These are phyloP conservation scores for Chytriomyces sp. DNA, from an alignment of 192 early-diverging fungal species.

Conservation along the genomic window DNA sequence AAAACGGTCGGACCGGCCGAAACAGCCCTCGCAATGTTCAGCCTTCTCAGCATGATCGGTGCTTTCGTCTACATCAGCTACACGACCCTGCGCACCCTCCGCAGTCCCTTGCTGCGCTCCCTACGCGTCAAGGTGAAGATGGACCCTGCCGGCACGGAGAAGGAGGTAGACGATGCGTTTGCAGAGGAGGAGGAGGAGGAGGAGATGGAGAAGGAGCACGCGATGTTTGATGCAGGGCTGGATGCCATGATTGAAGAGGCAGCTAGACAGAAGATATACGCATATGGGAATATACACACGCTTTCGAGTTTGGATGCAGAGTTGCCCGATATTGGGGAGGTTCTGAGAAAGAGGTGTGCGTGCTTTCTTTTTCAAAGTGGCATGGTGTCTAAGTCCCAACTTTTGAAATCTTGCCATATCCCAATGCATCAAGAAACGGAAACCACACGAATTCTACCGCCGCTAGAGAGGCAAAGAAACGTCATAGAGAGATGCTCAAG, in stretches of 20 bases:
- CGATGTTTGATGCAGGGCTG: conserved; percentile 1
- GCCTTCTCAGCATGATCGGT: neutral
- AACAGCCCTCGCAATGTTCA: neutral
- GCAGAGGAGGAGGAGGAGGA: neutral
- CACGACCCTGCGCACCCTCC: neutral
- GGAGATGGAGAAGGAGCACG: no score
- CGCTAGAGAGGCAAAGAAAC: neutral
- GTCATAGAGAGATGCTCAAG: neutral
- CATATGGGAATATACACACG: neutral
- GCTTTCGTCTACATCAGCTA: neutral
- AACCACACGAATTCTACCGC: no score
- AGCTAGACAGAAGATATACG: neutral
- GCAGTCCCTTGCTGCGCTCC: neutral
- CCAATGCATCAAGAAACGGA: no score
- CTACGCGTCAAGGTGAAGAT: neutral
- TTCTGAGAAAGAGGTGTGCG: conserved; percentile 15
- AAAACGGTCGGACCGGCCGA: neutral
- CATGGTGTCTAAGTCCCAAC: neutral
- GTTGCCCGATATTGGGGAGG: neutral
- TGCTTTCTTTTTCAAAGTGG: neutral
- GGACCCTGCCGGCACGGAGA: neutral
- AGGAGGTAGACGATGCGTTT: neutral
- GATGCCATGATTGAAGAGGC: conserved; percentile 9
- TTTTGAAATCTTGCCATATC: no score
- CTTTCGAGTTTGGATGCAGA: neutral